Evolutionary conservation across 2,329 filamentous ascomycete genomes (phyloP).

Genomic region (Hypoxylon sp.): DNA sequence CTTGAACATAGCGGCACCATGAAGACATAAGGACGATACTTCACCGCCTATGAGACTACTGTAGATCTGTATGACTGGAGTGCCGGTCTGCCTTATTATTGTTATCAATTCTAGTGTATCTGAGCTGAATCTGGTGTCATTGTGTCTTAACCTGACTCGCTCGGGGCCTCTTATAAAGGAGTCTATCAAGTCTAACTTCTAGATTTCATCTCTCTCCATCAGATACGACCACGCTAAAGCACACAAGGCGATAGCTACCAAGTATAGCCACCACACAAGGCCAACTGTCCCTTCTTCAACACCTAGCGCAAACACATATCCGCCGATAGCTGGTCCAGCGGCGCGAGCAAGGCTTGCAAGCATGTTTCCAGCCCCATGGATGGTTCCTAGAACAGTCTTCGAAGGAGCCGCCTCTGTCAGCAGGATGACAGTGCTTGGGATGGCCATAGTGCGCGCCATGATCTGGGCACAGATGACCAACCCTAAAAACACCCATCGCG

Average conservation of each 20-base stretch:
- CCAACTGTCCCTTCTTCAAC: constrained; percentile 50
- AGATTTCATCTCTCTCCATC: constrained; percentile 40
- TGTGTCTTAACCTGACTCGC: background rate
- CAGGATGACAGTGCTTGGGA: constrained; percentile 59
- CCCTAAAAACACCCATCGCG: constrained; percentile 69
- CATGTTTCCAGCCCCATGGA: constrained; percentile 56
- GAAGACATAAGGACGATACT: background rate
- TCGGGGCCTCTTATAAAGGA: background rate
- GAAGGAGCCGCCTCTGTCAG: constrained; percentile 58
- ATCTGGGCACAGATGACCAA: constrained; percentile 72
- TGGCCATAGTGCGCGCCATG: constrained; percentile 71
- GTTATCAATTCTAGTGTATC: background rate
- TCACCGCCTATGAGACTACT: background rate
- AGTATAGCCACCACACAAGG: constrained; percentile 53
- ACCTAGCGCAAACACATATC: constrained; percentile 52
- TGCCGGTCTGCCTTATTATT: background rate
- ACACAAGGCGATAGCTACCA: constrained; percentile 49
- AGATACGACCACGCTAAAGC: constrained; percentile 52
- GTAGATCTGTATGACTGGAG: background rate
- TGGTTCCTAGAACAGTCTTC: constrained; percentile 56
- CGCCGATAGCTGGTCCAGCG: constrained; percentile 49
- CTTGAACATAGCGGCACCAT: no score
- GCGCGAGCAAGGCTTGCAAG: constrained; percentile 51
- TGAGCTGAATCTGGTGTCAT: background rate
- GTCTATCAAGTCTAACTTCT: background rate